phyloP scores from a whole-genome alignment of 192 early-diverging fungal species.

The Coemansia umbellata region DNA sequence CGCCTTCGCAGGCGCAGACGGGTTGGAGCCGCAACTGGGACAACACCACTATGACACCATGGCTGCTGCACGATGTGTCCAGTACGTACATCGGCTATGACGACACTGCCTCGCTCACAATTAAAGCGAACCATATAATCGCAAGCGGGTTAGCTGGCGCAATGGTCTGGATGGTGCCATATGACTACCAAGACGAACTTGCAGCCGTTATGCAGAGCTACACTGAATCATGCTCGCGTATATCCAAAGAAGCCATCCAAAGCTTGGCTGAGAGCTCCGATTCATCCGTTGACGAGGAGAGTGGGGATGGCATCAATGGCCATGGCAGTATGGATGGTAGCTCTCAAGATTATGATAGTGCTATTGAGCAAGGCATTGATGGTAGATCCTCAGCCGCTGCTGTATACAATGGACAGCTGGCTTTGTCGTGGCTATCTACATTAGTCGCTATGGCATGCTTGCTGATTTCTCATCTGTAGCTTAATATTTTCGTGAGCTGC shows the following conservation, averaged over 20 bases:
- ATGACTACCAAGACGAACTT: slow-evolving; percentile 60
- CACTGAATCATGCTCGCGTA: slow-evolving; percentile 16
- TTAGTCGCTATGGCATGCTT: too few species aligned
- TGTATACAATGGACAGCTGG: too few species aligned
- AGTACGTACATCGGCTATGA: slow-evolving; percentile 69
- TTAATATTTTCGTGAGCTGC: too few species aligned
- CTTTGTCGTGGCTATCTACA: too few species aligned
- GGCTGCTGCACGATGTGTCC: slow-evolving; percentile 60
- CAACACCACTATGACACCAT: slow-evolving; percentile 59
- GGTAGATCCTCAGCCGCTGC: too few species aligned
- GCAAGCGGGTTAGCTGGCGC: slow-evolving; percentile 55
- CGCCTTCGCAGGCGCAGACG: slow-evolving; percentile 11
- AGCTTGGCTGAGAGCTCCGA: not conserved
- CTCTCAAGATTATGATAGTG: too few species aligned
- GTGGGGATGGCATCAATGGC: too few species aligned
- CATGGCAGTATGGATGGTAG: too few species aligned
- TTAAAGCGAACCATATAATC: slow-evolving; percentile 56
- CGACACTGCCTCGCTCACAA: slow-evolving; percentile 57
- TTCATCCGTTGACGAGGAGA: too few species aligned
- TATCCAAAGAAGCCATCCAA: slow-evolving; percentile 9
- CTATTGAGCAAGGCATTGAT: too few species aligned
- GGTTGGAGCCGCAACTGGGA: slow-evolving; percentile 69
- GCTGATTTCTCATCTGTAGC: too few species aligned
- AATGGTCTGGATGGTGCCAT: slow-evolving; percentile 68
- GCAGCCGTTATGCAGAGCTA: slow-evolving; percentile 34